Evolutionary conservation across 257 asterid genomes (phyloP), one percentile per base, ranked within the genome.

Genomic region (Solanum clarkiae): DNA sequence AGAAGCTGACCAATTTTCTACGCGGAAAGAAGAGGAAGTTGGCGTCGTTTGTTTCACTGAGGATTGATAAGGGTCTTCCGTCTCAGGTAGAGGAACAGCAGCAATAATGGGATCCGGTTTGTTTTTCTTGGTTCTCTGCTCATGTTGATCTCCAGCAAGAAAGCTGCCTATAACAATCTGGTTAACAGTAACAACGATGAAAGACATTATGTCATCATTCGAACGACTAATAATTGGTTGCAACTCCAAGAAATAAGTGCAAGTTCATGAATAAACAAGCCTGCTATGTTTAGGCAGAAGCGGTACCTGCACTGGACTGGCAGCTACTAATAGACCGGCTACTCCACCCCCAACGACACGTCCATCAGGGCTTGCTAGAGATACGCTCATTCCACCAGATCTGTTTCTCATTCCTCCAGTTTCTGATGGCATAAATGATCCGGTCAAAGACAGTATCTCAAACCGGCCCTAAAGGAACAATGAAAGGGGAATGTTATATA

Each of bases 321-420:
- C 97, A 12, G 98, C 99, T 63, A 96, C 97, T 89, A 96, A 89
- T 49, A 94, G 84, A 83, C 99, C 99, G 60, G 98, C 98, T 51
- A 96, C 97, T 56, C 98, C 98, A 55, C 99, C 99, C 0, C 99
- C 99, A 1, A 96, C 91, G 70, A 96, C 98, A 56, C 99, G 98
- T 9, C 99, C 99, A 7, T 96, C 98, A 0, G 99, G 98, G 84
- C 98, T 93, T 22, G 94, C 97, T 88, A 96, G 89, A 29, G 99
- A 96, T 54, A 94, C 98, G 54, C 98, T 96, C 99, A 96, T 96
- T 40, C 99, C 99, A 4, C 99, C 99, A 4, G 98, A 89, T 88
- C 98, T 88, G 88, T 94, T 95, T 86, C 94, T 94, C 89, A 95
- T 93, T 74, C 98, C 98, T 68, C 98, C 98, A 24, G 84, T 91